Percentiles rank a stretch among this genome's conserved stretches.
Evolutionary conservation across 345 rosid genomes (phyloP).

Genomic region (Gynandropsis gynandra): DNA sequence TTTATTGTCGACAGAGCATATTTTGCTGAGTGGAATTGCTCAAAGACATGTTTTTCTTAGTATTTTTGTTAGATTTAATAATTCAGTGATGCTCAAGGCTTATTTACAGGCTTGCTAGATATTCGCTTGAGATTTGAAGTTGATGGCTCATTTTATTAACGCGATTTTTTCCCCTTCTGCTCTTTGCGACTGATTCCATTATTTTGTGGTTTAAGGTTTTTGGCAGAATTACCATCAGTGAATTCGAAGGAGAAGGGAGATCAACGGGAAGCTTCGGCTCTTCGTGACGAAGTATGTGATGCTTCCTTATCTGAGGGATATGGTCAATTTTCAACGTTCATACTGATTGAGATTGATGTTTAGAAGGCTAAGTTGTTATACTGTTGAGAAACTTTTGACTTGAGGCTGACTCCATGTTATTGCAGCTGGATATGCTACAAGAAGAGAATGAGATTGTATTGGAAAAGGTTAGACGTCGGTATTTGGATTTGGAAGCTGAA

Average conservation of each 20-base stretch:
- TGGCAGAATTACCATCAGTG: conserved; percentile 47
- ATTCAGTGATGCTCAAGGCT: background rate
- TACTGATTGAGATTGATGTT: background rate
- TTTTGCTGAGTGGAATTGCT: conserved; percentile 12
- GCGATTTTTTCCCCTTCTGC: background rate
- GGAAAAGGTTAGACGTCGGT: conserved; percentile 47
- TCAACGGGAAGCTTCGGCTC: conserved; percentile 90
- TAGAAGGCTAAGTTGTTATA: background rate
- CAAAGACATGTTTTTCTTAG: conserved; percentile 3
- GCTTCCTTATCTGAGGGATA: conserved; percentile 13
- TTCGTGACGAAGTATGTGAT: conserved; percentile 85
- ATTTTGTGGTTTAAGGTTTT: conserved; percentile 46
- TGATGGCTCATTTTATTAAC: background rate
- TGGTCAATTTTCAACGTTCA: conserved; percentile 1
- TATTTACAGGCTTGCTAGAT: conserved; percentile 2
- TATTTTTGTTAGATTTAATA: conserved; percentile 1
- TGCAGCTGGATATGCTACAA: conserved; percentile 95
- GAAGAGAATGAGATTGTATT: conserved; percentile 75
- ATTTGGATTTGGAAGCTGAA: background rate
- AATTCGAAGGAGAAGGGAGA: conserved; percentile 57
- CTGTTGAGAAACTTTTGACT: conserved; percentile 11
- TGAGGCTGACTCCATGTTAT: conserved; percentile 24
- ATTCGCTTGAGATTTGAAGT: conserved; percentile 15
- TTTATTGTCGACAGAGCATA: conserved; percentile 11
- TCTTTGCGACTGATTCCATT: conserved; percentile 2